These are phyloP conservation scores for Talaromyces piceae DNA, from an alignment of 2,329 filamentous ascomycete genomes.

Conservation along the genomic window DNA sequence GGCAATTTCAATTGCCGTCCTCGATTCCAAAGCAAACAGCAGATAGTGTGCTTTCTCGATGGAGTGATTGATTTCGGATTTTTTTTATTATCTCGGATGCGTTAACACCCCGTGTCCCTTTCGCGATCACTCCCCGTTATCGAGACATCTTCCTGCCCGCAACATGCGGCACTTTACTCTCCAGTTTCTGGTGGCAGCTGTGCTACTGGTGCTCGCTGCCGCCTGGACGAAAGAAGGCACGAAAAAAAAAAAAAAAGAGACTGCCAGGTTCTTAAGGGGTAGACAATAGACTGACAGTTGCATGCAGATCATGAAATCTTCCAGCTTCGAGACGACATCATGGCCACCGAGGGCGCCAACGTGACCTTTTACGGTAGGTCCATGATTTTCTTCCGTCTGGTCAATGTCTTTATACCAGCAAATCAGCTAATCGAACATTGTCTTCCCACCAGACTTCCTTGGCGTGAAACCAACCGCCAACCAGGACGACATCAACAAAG, in stretches of 20 bases:
- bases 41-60: not conserved
- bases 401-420: too few relatives aligned
- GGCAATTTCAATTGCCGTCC: too few relatives aligned
- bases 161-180: constrained; percentile 64
- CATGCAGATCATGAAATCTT: constrained; percentile 90
- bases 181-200: constrained; percentile 61
- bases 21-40: not conserved
- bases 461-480: constrained; percentile 65
- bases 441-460: constrained; percentile 83
- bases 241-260: too few relatives aligned
- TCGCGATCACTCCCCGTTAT: not conserved
- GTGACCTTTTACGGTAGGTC: constrained; percentile 74
- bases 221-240: constrained; percentile 86
- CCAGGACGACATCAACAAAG: constrained; percentile 85
- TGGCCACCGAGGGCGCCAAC: constrained; percentile 63
- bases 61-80: not conserved
- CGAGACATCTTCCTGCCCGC: constrained; percentile 6
- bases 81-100: not conserved
- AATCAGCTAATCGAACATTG: too few relatives aligned
- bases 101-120: not conserved
- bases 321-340: constrained; percentile 81
- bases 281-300: not conserved
- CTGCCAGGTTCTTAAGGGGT: too few relatives aligned
- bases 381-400: not conserved
- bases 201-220: constrained; percentile 59